Conservation (phyloP, 2,329 filamentous ascomycete genomes). For the Penicillium frequentans region DNA sequence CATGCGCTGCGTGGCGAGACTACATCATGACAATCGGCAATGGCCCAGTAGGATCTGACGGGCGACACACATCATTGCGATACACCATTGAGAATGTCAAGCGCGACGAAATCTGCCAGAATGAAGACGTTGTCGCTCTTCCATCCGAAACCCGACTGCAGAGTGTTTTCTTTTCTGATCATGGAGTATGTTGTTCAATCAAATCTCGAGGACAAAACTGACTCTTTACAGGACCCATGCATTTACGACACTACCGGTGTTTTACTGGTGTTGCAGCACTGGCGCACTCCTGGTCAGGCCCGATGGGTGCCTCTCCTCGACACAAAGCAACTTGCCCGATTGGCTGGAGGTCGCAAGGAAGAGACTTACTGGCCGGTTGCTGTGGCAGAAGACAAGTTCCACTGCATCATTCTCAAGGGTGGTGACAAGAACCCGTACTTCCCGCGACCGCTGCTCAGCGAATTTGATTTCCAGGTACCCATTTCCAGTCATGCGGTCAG, state of each 20-base stretch:
- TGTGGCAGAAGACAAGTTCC: slow-evolving; percentile 86
- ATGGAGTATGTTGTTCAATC: slow-evolving; percentile 61
- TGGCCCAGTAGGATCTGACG: slow-evolving; percentile 77
- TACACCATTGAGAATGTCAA: slow-evolving; percentile 97
- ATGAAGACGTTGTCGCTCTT: slow-evolving; percentile 85
- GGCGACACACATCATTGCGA: slow-evolving; percentile 67
- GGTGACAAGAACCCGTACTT: slow-evolving; percentile 92
- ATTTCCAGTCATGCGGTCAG: slow-evolving; percentile 58
- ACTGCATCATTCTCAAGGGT: slow-evolving; percentile 98
- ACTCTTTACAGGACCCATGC: slow-evolving; percentile 70
- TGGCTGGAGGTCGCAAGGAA: slow-evolving; percentile 79
- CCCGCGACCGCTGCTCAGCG: slow-evolving; percentile 81
- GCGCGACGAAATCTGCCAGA: slow-evolving; percentile 90
- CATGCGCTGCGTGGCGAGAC: slow-evolving; percentile 90
- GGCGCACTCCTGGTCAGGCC: slow-evolving; percentile 81
- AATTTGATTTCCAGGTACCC: slow-evolving; percentile 90
- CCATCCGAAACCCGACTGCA: slow-evolving; percentile 71
- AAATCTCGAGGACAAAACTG: not conserved
- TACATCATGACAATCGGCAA: slow-evolving; percentile 97
- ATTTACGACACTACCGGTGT: slow-evolving; percentile 94
- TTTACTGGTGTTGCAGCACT: slow-evolving; percentile 83
- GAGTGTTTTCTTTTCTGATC: slow-evolving; percentile 88
- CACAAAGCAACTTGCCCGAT: slow-evolving; percentile 77
- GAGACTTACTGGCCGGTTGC: slow-evolving; percentile 96
- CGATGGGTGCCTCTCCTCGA: slow-evolving; percentile 91